These are phyloP conservation scores for Adansonia rubrostipa DNA, from an alignment of 441 rosid species.

Conservation along the genomic window DNA sequence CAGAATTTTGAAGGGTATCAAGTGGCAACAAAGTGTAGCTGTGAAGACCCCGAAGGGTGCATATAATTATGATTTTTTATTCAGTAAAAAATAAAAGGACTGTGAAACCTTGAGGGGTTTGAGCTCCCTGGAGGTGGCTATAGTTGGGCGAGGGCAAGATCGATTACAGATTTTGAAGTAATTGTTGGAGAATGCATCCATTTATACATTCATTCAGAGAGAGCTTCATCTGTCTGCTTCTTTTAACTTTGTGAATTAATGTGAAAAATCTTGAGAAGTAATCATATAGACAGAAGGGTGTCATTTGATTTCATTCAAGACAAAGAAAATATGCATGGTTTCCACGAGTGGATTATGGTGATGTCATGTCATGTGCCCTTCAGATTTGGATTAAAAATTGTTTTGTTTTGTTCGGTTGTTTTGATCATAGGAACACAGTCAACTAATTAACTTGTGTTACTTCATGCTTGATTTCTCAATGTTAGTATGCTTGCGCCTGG, in stretches of 20 bases:
- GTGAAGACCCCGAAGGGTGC: neutral
- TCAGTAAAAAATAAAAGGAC: constrained; percentile 11
- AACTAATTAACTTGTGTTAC: constrained; percentile 12
- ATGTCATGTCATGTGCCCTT: neutral
- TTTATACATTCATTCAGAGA: neutral
- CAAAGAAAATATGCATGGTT: neutral
- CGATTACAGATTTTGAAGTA: constrained; percentile 15
- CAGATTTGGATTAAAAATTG: constrained; percentile 6
- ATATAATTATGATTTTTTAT: constrained; percentile 1
- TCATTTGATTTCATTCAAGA: neutral
- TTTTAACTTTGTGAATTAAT: constrained; percentile 3
- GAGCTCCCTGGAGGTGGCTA: constrained; percentile 6
- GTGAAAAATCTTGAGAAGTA: constrained; percentile 3
- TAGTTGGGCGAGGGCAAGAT: constrained; percentile 15
- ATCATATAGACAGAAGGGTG: neutral
- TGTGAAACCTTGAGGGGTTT: neutral
- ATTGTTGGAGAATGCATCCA: constrained; percentile 17
- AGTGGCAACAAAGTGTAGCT: constrained; percentile 17
- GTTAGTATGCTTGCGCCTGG: too few relatives aligned
- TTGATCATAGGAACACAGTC: neutral
- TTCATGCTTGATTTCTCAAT: neutral
- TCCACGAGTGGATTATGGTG: neutral
- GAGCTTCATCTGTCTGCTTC: constrained; percentile 11
- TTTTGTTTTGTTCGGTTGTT: neutral
- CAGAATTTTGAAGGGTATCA: constrained; percentile 22